Evolutionary conservation across 805 yeast species (phyloP).

Genomic region (Starmerella potacharoeniae): DNA sequence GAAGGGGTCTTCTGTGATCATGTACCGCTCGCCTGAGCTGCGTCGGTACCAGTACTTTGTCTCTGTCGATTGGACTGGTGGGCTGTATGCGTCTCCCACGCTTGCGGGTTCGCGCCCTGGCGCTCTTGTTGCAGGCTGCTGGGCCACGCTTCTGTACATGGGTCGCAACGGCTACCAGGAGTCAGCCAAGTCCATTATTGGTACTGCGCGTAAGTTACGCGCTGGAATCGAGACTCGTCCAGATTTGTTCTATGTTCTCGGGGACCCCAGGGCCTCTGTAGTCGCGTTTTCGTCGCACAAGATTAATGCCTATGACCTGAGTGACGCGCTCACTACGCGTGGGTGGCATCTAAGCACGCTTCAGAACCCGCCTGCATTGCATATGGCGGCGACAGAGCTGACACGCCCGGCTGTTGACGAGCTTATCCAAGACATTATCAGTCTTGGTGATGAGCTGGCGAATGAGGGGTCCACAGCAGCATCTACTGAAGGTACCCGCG

Average conservation of each 20-base stretch:
- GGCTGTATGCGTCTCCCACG: slow-evolving; percentile 92
- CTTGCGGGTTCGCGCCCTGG: slow-evolving; percentile 96
- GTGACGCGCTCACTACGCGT: slow-evolving; percentile 52
- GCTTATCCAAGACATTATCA: slow-evolving; percentile 42
- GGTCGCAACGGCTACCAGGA: slow-evolving; percentile 76
- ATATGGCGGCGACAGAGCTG: slow-evolving; percentile 73
- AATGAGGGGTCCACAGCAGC: slow-evolving; percentile 23
- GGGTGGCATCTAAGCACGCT: slow-evolving; percentile 89
- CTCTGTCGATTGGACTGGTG: slow-evolving; percentile 82
- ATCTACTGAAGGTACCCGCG: slow-evolving; percentile 52
- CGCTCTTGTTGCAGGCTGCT: slow-evolving; percentile 93
- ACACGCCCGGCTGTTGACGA: slow-evolving; percentile 52
- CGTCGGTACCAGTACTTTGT: slow-evolving; percentile 78
- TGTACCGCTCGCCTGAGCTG: slow-evolving; percentile 63
- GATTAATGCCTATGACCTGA: slow-evolving; percentile 63
- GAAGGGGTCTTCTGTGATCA: slow-evolving; percentile 83
- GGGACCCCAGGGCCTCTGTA: slow-evolving; percentile 79
- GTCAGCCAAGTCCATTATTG: slow-evolving; percentile 55
- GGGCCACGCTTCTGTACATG: slow-evolving; percentile 79
- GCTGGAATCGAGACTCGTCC: slow-evolving; percentile 36
- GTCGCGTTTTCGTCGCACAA: slow-evolving; percentile 55
- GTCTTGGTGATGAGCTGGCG: slow-evolving; percentile 35
- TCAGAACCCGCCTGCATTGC: slow-evolving; percentile 85
- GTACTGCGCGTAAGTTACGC: slow-evolving; percentile 50
- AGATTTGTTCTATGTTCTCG: slow-evolving; percentile 48